These are phyloP conservation scores for Senna siamea DNA, from an alignment of 306 rosid genomes.

Conservation along the genomic window DNA sequence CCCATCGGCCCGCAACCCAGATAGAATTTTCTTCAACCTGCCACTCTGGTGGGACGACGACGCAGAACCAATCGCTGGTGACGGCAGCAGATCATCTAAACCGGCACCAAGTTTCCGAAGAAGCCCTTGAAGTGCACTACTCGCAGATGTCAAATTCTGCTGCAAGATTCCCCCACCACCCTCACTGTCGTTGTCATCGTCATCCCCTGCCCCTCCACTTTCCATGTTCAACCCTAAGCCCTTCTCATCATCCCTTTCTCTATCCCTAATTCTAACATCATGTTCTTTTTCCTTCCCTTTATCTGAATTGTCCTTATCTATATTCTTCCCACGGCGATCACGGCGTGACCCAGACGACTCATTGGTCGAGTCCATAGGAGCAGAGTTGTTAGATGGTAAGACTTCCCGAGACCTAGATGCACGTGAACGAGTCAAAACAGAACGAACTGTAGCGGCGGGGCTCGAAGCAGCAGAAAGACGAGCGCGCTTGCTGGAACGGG, in stretches of 20 bases:
- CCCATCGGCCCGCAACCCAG: constrained; percentile 89
- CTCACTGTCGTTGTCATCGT: constrained; percentile 85
- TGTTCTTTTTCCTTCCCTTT: constrained; percentile 89
- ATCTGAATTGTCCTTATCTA: constrained; percentile 71
- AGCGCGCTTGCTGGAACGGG: constrained; percentile 81
- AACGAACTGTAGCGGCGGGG: constrained; percentile 38
- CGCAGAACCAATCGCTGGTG: constrained; percentile 75
- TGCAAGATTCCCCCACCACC: constrained; percentile 79
- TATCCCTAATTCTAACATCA: constrained; percentile 76
- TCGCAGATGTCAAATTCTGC: constrained; percentile 88
- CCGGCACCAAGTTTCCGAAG: constrained; percentile 95
- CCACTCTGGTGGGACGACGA: constrained; percentile 92
- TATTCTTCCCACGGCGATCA: constrained; percentile 65
- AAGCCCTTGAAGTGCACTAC: constrained; percentile 98
- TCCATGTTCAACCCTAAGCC: constrained; percentile 70
- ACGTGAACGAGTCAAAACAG: constrained; percentile 79
- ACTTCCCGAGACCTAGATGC: constrained; percentile 51
- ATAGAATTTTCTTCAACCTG: constrained; percentile 82
- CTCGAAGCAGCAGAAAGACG: constrained; percentile 56
- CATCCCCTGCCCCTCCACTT: constrained; percentile 60
- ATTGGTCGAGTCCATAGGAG: constrained; percentile 77
- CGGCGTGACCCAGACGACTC: constrained; percentile 94
- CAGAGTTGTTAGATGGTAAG: constrained; percentile 41
- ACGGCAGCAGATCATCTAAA: constrained; percentile 87
- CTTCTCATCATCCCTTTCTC: constrained; percentile 66